Evolutionary conservation across 1,139 yeast species (phyloP).

Genomic region (Zygosaccharomyces sapae): DNA sequence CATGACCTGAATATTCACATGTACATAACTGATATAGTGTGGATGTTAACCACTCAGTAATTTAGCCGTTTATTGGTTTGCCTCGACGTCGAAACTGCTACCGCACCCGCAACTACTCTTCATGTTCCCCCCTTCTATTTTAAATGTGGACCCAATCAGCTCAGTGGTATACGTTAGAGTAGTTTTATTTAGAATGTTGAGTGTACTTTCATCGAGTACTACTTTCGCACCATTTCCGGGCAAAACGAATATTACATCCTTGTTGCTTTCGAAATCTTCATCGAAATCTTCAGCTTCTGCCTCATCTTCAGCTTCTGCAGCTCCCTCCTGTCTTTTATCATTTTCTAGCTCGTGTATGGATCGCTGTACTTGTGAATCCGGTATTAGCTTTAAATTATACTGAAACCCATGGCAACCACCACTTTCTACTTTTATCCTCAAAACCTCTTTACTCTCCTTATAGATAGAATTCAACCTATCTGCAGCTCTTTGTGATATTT

Average conservation of each 20-base stretch:
- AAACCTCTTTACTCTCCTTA: constrained; percentile 49
- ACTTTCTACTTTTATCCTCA: constrained; percentile 81
- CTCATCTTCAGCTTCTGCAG: constrained; percentile 47
- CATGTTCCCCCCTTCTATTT: constrained; percentile 82
- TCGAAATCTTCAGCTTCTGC: constrained; percentile 60
- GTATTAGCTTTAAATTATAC: constrained; percentile 65
- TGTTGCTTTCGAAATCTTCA: constrained; percentile 39
- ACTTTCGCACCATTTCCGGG: constrained; percentile 40
- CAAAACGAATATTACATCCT: constrained; percentile 24
- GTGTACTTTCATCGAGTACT: constrained; percentile 72
- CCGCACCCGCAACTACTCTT: constrained; percentile 97
- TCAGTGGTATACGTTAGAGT: constrained; percentile 88
- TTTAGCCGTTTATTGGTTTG: constrained; percentile 3
- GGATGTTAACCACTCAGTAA: neutral
- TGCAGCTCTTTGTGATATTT: constrained; percentile 46
- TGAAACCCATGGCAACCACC: constrained; percentile 99
- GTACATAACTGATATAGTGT: constrained; percentile 4
- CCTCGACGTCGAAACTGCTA: constrained; percentile 73
- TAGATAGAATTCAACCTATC: constrained; percentile 55
- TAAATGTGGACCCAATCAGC: constrained; percentile 90
- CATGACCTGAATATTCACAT: constrained; percentile 3
- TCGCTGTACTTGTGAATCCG: constrained; percentile 39
- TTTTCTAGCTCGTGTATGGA: constrained; percentile 5
- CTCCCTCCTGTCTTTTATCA: constrained; percentile 26
- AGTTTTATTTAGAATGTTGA: constrained; percentile 79